These are phyloP conservation scores for Myriosclerotinia scirpicola DNA, from an alignment of 2,329 filamentous ascomycete species.

Conservation along the genomic window DNA sequence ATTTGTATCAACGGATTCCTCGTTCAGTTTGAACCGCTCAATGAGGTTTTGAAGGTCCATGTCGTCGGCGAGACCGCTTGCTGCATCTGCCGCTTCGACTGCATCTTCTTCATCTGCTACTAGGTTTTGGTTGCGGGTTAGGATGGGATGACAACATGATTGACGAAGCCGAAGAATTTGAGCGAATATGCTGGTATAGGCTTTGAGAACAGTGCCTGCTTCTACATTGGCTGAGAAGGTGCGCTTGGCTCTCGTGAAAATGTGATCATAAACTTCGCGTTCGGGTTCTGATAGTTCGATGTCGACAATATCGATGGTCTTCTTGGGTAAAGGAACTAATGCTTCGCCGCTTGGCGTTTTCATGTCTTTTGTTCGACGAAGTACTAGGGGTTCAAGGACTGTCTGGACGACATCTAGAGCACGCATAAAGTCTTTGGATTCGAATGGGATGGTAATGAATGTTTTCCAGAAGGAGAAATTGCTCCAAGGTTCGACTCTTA, in stretches of 20 bases:
- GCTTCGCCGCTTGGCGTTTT: constrained; percentile 83
- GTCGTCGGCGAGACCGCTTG: constrained; percentile 82
- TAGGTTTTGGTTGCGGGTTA: constrained; percentile 81
- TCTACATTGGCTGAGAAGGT: constrained; percentile 86
- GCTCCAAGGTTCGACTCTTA: constrained; percentile 95
- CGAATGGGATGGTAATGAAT: constrained; percentile 96
- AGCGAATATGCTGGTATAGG: constrained; percentile 95
- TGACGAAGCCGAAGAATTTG: constrained; percentile 92
- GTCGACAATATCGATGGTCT: constrained; percentile 80
- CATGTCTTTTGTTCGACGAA: constrained; percentile 97
- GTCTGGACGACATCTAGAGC: constrained; percentile 97
- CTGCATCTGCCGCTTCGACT: constrained; percentile 72
- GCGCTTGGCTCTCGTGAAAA: constrained; percentile 77
- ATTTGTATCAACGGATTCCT: constrained; percentile 62
- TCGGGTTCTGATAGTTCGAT: constrained; percentile 84
- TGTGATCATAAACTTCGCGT: constrained; percentile 88
- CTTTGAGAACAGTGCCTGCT: constrained; percentile 89
- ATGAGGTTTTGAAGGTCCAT: constrained; percentile 93
- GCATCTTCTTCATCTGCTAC: constrained; percentile 88
- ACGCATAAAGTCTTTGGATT: constrained; percentile 89
- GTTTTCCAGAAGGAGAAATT: constrained; percentile 99
- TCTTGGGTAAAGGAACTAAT: constrained; percentile 78
- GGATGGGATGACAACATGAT: constrained; percentile 87
- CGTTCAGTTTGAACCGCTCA: constrained; percentile 73
- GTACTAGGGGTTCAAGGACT: constrained; percentile 90